Percentiles rank a stretch among this genome's conserved stretches.
These are phyloP conservation scores for Capsicum chinense DNA, from an alignment of 257 asterid species.

Conservation along the genomic window DNA sequence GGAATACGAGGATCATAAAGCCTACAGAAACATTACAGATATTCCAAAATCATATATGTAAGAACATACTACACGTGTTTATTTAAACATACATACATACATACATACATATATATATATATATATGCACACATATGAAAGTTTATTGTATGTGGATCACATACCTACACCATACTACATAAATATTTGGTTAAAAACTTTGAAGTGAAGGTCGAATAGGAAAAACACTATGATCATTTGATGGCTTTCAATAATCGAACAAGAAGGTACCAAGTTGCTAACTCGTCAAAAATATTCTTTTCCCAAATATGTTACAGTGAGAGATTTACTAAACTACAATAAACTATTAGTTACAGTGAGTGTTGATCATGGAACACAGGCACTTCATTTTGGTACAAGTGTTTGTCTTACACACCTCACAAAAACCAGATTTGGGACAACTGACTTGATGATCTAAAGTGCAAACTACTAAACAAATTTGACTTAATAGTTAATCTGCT, in stretches of 20 bases:
- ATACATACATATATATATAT: neutral
- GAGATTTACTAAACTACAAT: neutral
- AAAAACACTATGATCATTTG: neutral
- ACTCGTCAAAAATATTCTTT: neutral
- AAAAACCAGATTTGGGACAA: neutral
- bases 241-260: neutral
- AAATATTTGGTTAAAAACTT: neutral
- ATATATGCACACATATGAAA: neutral
- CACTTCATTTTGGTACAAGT: neutral
- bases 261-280: constrained; percentile 13
- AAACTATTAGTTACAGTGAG: neutral
- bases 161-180: constrained; percentile 1
- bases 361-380: constrained; percentile 5
- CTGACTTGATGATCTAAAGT: too few relatives aligned
- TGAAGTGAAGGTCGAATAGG: neutral
- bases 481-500: too few relatives aligned
- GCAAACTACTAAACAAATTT: too few relatives aligned
- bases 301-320: neutral
- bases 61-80: constrained; percentile 12
- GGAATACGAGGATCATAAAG: constrained; percentile 91
- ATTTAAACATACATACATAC: too few relatives aligned
- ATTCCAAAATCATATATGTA: constrained; percentile 20
- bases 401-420: neutral
- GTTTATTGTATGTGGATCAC: constrained; percentile 14
- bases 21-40: constrained; percentile 53